Evolutionary conservation across 495 filamentous ascomycete genomes (phyloP), one percentile per base, ranked within the genome.

Genomic region (Cenococcum geophilum): DNA sequence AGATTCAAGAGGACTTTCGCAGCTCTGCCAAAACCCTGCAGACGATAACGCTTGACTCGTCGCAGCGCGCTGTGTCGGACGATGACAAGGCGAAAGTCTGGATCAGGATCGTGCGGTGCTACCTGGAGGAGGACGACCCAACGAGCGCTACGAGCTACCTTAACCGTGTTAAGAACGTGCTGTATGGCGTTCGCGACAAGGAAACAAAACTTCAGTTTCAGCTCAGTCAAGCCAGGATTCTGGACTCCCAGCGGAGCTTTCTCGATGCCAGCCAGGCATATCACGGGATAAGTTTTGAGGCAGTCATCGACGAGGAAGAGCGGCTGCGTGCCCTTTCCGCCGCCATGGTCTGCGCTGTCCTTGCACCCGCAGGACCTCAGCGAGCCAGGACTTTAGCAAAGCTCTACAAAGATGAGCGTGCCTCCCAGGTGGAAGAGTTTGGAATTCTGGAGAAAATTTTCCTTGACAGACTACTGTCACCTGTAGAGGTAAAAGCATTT

Each of bases 371-470:
- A 4, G 93, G 93, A 0, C 93, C 93, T 0, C 77, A 85, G 64
- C 88, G 93, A 16, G 90, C 88, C 56, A 80, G 89, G 10, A 82
- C 82, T 8, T 79, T 98, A 8, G 88, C 84, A 2, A 85, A 85
- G 58, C 77, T 98, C 6, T 97, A 96, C 79, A 97, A 96, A 73
- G 93, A 98, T 70, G 95, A 97, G 50, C 84, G 93, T 20, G 82
- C 89, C 0, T 75, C 81, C 1, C 81, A 83, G 49, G 81, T 92
- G 2, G 83, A 87, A 6, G 89, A 97, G 72, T 92, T 87, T 68
- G 79, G 82, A 45, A 97, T 98, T 56, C 77, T 98, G 21, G 95
- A 97, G 78, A 97, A 97, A 76, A 97, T 98, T 83, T 95, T 95
- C 72, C 81, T 98, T 27, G 91, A 97, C 73, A 83, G 93, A 5